A percentile compares a stretch with the other conserved stretches of the same genome.
Conservation (phyloP, 225 moss, liverwort and hornwort genomes). For the Anthoceros angustus region DNA sequence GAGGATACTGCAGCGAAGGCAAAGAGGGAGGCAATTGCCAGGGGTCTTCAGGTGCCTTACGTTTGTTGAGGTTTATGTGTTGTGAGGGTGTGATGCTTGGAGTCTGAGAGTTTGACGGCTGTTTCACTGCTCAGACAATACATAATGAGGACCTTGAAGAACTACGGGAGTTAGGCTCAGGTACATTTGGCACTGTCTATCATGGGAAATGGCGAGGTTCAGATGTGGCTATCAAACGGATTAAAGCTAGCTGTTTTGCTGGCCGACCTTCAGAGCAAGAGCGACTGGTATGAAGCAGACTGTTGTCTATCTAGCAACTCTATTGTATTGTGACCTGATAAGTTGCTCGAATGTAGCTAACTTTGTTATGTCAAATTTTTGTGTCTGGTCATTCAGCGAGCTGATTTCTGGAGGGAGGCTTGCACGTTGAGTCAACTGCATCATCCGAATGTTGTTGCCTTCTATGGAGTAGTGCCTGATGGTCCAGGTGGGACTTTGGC, state of each 20-base stretch:
- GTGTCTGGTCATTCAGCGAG: slow-evolving; percentile 39
- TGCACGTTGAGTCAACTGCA: slow-evolving; percentile 84
- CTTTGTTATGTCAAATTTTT: background rate
- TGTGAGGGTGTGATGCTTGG: background rate
- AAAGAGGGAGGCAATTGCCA: slow-evolving; percentile 69
- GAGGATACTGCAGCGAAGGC: slow-evolving; percentile 48
- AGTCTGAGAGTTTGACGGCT: background rate
- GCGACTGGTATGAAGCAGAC: slow-evolving; percentile 45
- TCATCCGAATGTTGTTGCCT: slow-evolving; percentile 98
- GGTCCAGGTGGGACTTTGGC: slow-evolving; percentile 93
- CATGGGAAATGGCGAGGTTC: slow-evolving; percentile 99
- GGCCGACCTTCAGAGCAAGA: slow-evolving; percentile 94
- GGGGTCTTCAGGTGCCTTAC: slow-evolving; percentile 74
- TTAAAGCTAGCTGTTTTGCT: slow-evolving; percentile 95
- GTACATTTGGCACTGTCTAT: slow-evolving; percentile 98
- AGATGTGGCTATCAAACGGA: slow-evolving; percentile 97
- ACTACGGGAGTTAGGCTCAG: slow-evolving; percentile 89
- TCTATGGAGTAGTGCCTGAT: slow-evolving; percentile 96
- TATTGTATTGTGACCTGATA: background rate
- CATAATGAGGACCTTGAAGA: slow-evolving; percentile 91
- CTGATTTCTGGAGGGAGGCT: slow-evolving; percentile 98
- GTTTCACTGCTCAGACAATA: slow-evolving; percentile 50
- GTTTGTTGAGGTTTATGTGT: background rate
- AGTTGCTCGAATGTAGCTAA: background rate
- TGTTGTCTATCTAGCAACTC: background rate